A percentile compares a stretch with the other conserved stretches of the same genome.
Evolutionary conservation across 192 early-diverging fungal species (phyloP).

Genomic region (Umbelopsis sp.): DNA sequence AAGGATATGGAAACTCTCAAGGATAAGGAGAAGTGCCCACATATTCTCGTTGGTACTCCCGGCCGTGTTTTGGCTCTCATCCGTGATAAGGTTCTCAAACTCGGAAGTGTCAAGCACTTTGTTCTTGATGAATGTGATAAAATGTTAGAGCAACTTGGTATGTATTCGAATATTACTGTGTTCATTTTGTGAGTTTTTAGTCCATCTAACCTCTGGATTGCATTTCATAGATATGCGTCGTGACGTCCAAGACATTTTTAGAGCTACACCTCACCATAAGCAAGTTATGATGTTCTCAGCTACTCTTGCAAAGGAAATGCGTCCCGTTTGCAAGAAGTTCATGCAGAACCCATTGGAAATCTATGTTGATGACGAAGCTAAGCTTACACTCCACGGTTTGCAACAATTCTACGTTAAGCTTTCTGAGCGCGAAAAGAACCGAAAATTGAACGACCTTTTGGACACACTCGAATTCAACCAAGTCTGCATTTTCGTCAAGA

Average conservation of each 20-base stretch:
- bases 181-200: not conserved
- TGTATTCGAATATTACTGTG: slow-evolving; percentile 30
- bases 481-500: slow-evolving; percentile 96
- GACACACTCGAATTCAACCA: slow-evolving; percentile 98
- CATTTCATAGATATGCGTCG: slow-evolving; percentile 87
- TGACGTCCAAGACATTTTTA: slow-evolving; percentile 97
- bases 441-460: slow-evolving; percentile 88
- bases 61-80: slow-evolving; percentile 88
- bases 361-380: slow-evolving; percentile 97
- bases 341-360: slow-evolving; percentile 98
- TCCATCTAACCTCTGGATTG: not conserved
- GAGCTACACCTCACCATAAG: slow-evolving; percentile 92
- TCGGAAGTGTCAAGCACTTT: slow-evolving; percentile 93
- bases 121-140: slow-evolving; percentile 99
- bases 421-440: slow-evolving; percentile 86
- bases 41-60: slow-evolving; percentile 97
- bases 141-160: slow-evolving; percentile 91
- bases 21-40: slow-evolving; percentile 88
- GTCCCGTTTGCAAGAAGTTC: slow-evolving; percentile 94
- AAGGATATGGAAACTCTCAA: slow-evolving; percentile 77
- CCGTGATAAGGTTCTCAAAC: slow-evolving; percentile 79
- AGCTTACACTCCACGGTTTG: slow-evolving; percentile 96
- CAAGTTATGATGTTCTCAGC: slow-evolving; percentile 99
- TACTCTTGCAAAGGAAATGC: slow-evolving; percentile 91
- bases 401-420: slow-evolving; percentile 94